A percentile compares a stretch with the other conserved stretches of the same genome.
Evolutionary conservation across 306 rosid genomes (phyloP).

Genomic region (Glycine tomentella): DNA sequence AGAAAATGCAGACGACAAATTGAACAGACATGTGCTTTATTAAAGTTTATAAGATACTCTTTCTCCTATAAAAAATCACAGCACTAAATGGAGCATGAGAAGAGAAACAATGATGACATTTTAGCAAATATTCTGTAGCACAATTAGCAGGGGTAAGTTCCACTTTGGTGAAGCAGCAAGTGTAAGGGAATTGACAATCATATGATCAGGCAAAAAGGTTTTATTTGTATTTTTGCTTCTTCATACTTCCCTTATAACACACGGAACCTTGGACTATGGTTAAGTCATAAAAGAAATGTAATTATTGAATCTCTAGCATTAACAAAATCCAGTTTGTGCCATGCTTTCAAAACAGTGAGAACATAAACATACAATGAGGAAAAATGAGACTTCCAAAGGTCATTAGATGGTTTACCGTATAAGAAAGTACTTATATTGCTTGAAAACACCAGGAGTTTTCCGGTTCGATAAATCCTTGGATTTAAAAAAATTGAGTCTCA

Average conservation of each 20-base stretch:
- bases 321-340: not conserved
- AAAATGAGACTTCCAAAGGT: slow-evolving; percentile 29
- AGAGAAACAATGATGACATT: not conserved
- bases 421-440: slow-evolving; percentile 86
- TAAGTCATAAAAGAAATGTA: slow-evolving; percentile 22
- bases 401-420: slow-evolving; percentile 65
- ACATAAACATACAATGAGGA: slow-evolving; percentile 3
- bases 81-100: slow-evolving; percentile 5
- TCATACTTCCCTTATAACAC: slow-evolving; percentile 2
- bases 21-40: slow-evolving; percentile 2
- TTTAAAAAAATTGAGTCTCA: slow-evolving; percentile 66
- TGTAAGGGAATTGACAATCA: not conserved
- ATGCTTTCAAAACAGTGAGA: not conserved
- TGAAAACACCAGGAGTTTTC: slow-evolving; percentile 76
- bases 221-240: slow-evolving; percentile 9
- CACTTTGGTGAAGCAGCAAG: slow-evolving; percentile 11
- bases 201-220: slow-evolving; percentile 28
- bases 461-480: slow-evolving; percentile 81
- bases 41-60: slow-evolving; percentile 14
- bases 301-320: not conserved
- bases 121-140: slow-evolving; percentile 2
- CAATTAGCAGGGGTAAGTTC: slow-evolving; percentile 1
- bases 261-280: slow-evolving; percentile 15
- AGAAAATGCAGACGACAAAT: slow-evolving; percentile 28
- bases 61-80: slow-evolving; percentile 1